Percentiles rank a stretch among this genome's conserved stretches.
Evolutionary conservation across 2,329 filamentous ascomycete species (phyloP).

Genomic region (Talaromyces funiculosus): DNA sequence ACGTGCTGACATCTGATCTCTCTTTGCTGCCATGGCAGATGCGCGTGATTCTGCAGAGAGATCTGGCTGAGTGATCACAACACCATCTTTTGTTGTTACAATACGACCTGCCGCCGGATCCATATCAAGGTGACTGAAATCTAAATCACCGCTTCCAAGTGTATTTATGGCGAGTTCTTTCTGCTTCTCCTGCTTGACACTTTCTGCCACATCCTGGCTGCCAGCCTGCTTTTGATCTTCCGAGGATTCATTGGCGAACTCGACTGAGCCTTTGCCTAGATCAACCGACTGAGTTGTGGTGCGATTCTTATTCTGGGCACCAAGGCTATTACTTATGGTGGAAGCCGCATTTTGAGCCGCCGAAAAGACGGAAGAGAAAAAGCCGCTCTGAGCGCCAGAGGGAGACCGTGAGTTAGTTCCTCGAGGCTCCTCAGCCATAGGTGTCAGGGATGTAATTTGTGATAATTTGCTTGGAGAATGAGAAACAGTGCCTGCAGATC

Average conservation of each 20-base stretch:
- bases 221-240: constrained; percentile 22
- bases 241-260: constrained; percentile 20
- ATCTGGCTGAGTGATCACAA: constrained; percentile 33
- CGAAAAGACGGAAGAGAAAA: constrained; percentile 91
- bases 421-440: constrained; percentile 62
- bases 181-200: constrained; percentile 40
- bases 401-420: constrained; percentile 48
- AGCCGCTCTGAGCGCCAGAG: constrained; percentile 57
- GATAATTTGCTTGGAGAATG: constrained; percentile 81
- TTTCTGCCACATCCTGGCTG: constrained; percentile 22
- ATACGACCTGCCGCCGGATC: constrained; percentile 30
- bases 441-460: constrained; percentile 67
- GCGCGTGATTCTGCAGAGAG: constrained; percentile 28
- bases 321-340: constrained; percentile 62
- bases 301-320: constrained; percentile 46
- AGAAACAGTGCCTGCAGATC: constrained; percentile 48
- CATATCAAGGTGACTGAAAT: constrained; percentile 82
- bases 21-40: constrained; percentile 31
- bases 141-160: constrained; percentile 80
- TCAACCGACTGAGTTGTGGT: constrained; percentile 24
- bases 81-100: constrained; percentile 34
- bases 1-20: constrained; percentile 51
- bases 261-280: constrained; percentile 5
- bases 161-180: constrained; percentile 80
- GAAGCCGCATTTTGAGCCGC: constrained; percentile 88